phyloP scores from a whole-genome alignment of 768 basidiomycete species.

The Trichaptum fuscoviolaceum region DNA sequence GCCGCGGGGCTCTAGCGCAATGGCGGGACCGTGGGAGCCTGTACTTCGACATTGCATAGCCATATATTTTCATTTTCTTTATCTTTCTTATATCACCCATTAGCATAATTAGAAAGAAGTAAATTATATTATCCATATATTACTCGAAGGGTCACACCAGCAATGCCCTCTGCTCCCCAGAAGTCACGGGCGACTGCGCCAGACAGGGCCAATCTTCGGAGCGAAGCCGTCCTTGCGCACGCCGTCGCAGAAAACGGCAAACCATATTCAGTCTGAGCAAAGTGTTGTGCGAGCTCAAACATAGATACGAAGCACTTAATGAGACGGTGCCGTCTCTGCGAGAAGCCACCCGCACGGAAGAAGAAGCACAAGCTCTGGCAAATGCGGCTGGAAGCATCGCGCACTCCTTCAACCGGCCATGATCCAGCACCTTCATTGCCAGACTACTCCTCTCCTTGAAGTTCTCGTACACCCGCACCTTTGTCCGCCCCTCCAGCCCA shows the following conservation, averaged over 20 bases:
- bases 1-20: no score
- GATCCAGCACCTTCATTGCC: no score
- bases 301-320: slow-evolving; percentile 86
- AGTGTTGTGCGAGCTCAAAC: slow-evolving; percentile 83
- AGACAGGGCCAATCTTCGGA: slow-evolving; percentile 5
- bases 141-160: slow-evolving; percentile 12
- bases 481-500: no score
- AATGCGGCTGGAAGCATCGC: slow-evolving; percentile 18
- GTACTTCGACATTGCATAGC: no score
- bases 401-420: no score
- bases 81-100: no score
- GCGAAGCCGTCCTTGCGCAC: slow-evolving; percentile 51
- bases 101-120: no score
- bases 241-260: slow-evolving; percentile 85
- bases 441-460: no score
- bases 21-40: no score
- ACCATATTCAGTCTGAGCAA: slow-evolving; percentile 92
- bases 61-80: no score
- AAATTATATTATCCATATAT: no score
- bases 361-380: slow-evolving; percentile 37
- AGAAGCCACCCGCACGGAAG: slow-evolving; percentile 76
- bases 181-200: slow-evolving; percentile 12
- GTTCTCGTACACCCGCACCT: no score
- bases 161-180: slow-evolving; percentile 14
- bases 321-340: slow-evolving; percentile 75